phyloP scores from a whole-genome alignment of 306 rosid genomes.

The Dalbergia oliveri region DNA sequence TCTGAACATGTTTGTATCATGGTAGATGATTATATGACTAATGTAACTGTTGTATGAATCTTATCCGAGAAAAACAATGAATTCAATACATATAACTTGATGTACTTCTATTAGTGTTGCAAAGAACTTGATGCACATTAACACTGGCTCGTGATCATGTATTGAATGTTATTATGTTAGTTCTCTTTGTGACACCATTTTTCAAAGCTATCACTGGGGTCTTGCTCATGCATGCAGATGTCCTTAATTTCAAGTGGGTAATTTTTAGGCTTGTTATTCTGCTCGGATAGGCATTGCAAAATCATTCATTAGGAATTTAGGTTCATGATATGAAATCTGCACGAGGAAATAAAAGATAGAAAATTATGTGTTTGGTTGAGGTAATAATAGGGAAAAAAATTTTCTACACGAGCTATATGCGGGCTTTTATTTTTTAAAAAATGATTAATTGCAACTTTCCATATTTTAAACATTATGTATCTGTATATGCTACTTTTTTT shows the following conservation, averaged over 20 bases:
- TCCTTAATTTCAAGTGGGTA: not conserved
- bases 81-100: not conserved
- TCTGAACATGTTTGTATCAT: not conserved
- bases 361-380: no score
- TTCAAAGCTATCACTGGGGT: not conserved
- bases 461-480: no score
- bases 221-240: not conserved
- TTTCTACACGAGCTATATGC: no score
- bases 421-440: no score
- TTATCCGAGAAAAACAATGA: constrained; percentile 6
- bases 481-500: no score
- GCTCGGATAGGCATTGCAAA: no score
- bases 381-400: no score
- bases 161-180: not conserved
- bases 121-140: not conserved
- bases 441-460: no score
- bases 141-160: constrained; percentile 4
- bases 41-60: not conserved
- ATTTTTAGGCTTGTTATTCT: no score
- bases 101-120: not conserved
- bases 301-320: no score
- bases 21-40: not conserved
- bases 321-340: no score
- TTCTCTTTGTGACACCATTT: not conserved
- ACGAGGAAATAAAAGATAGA: no score